These are phyloP conservation scores for Backusella mclennaniae DNA, from an alignment of 192 early-diverging fungal genomes.

Conservation along the genomic window DNA sequence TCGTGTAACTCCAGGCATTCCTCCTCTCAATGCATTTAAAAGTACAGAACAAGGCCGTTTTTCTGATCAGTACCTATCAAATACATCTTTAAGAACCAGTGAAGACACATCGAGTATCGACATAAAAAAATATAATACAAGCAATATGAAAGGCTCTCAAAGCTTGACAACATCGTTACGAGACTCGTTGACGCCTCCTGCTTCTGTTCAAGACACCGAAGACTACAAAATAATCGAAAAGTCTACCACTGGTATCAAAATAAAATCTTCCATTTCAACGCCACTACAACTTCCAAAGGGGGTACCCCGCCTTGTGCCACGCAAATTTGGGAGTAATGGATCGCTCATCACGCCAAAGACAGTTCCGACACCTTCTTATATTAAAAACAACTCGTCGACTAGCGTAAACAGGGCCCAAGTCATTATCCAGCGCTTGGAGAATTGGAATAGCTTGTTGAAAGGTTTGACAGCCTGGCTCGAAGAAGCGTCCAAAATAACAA, in stretches of 20 bases:
- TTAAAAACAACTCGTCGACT: background rate
- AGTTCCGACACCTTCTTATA: background rate
- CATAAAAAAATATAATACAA: background rate
- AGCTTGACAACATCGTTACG: background rate
- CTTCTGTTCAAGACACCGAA: background rate
- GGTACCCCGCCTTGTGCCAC: background rate
- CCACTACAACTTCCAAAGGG: constrained; percentile 6
- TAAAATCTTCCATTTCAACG: background rate
- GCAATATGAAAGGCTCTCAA: background rate
- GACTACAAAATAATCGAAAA: background rate
- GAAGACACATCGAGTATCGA: background rate
- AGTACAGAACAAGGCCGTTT: background rate
- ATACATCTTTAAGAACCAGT: background rate
- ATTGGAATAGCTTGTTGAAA: constrained; percentile 38
- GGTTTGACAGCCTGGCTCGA: constrained; percentile 36
- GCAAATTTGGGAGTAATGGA: constrained; percentile 2
- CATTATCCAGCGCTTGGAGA: constrained; percentile 36
- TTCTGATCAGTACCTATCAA: background rate
- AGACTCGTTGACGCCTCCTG: background rate
- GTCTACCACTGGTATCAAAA: background rate
- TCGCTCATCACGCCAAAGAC: background rate
- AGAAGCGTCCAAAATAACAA: constrained; percentile 38
- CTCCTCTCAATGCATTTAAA: background rate
- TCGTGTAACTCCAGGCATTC: background rate
- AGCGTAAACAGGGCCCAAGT: constrained; percentile 39